Evolutionary conservation across 2,329 filamentous ascomycete species (phyloP), one percentile per base, ranked within the genome.

Genomic region (Alternaria brassicae): DNA sequence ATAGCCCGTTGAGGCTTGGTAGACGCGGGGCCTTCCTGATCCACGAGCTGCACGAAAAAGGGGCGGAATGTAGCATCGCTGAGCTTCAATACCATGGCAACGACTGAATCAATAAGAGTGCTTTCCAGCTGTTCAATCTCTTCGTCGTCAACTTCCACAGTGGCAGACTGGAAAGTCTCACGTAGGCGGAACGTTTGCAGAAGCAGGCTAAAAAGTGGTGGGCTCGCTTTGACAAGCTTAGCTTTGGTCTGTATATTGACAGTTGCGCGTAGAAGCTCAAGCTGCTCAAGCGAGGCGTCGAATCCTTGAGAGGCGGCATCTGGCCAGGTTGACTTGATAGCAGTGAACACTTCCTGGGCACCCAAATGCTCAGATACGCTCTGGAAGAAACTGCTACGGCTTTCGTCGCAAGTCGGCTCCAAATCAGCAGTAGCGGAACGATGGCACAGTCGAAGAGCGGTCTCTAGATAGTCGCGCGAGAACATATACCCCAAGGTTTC

Each of bases 21-120:
- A 5, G 54, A 51, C 1, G 63, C 52, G 1, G 72, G 65, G 6
- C 65, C 65, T 63, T 71, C 86, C 91, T 93, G 97, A 57, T 96
- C 92, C 44, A 96, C 84, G n/a, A 97, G 81, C 65, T 90, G 87
- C 15, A 88, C 85, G 81, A 98, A 99, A 63, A 99, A 88, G 1
- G 95, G 96, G 12, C 93, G 86, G 87, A 99, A 99, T 0, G 91
- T 88, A 1, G 91, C 89, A 74, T 99, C 95, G 79, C 97, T 98
- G 62, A 99, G 86, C 82, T 98, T 98, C 82, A 96, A 92, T 53
- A 97, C 91, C 88, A 97, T 95, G 78, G 92, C 91, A 59, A 99
- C 86, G 0, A 89, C 87, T 12, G 90, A 87, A 9, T 89, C 86
- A 73, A 92, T 90, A 66, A 91, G 64, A 1, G 83, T 81, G 2